These are phyloP conservation scores for Hypoxylon fragiforme DNA, from an alignment of 495 filamentous ascomycete species.

Conservation along the genomic window DNA sequence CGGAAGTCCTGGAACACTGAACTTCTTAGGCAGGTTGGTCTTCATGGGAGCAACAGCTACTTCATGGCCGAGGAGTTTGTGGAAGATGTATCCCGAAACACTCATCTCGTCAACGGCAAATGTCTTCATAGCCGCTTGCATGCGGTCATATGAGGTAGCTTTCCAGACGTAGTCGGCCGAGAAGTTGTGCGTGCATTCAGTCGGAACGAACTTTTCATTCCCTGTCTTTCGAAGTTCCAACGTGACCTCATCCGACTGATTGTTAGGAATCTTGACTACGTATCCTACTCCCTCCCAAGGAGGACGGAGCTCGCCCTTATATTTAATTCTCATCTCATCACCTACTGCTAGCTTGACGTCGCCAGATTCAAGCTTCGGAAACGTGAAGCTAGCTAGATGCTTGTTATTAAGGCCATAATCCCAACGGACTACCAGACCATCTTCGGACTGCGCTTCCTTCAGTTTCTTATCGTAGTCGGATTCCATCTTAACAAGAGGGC, in stretches of 20 bases:
- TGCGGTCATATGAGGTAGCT: constrained; percentile 97
- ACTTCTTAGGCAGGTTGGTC: constrained; percentile 93
- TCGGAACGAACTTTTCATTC: constrained; percentile 92
- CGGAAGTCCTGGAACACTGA: constrained; percentile 91
- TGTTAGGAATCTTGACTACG: constrained; percentile 99
- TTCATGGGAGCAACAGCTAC: constrained; percentile 96
- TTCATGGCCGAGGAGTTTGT: constrained; percentile 94
- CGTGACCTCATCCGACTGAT: constrained; percentile 97
- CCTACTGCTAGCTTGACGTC: constrained; percentile 98
- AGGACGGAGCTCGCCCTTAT: constrained; percentile 89
- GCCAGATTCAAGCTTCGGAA: constrained; percentile 95
- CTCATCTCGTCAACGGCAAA: constrained; percentile 99
- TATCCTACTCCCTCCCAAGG: constrained; percentile 99
- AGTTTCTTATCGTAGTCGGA: constrained; percentile 99
- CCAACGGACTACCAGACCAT: constrained; percentile 92
- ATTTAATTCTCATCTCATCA: constrained; percentile 97
- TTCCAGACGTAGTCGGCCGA: constrained; percentile 99
- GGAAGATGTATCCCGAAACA: constrained; percentile 98
- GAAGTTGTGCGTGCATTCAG: constrained; percentile 97
- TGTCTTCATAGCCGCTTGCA: constrained; percentile 99
- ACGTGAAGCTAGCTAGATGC: constrained; percentile 91
- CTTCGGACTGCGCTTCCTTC: constrained; percentile 97
- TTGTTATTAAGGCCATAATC: constrained; percentile 97
- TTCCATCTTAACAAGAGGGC: constrained; percentile 97
- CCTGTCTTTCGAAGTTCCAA: constrained; percentile 77